A percentile compares a stretch with the other conserved stretches of the same genome.
phyloP scores from a whole-genome alignment of 345 rosid species.

The Pelargonium nanum region DNA sequence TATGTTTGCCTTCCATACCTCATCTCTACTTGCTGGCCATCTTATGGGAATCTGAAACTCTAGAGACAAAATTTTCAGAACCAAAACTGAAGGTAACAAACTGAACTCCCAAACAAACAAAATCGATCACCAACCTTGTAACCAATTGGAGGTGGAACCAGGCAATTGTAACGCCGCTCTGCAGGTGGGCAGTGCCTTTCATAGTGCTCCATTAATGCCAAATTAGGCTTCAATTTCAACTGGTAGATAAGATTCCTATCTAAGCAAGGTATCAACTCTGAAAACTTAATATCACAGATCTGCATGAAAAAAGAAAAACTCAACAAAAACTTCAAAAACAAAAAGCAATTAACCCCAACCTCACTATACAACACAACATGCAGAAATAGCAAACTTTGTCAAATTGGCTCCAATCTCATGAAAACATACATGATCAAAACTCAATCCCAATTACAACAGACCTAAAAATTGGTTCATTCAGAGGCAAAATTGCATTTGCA shows the following conservation, averaged over 20 bases:
- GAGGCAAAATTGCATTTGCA: no score
- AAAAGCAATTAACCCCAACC: no score
- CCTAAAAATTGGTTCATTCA: no score
- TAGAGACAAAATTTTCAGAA: conserved; percentile 25
- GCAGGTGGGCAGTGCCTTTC: conserved; percentile 88
- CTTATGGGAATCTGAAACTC: conserved; percentile 81
- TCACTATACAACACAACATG: no score
- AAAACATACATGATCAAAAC: background rate
- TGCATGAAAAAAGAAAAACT: conserved; percentile 10
- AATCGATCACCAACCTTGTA: conserved; percentile 56
- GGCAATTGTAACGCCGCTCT: conserved; percentile 76
- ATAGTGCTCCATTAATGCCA: conserved; percentile 88
- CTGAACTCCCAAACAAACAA: background rate
- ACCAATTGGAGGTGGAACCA: conserved; percentile 76
- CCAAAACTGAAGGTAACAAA: conserved; percentile 23
- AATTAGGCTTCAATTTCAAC: conserved; percentile 60
- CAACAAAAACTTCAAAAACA: no score
- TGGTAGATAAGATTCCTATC: conserved; percentile 80
- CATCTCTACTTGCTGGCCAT: conserved; percentile 97
- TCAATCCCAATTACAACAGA: background rate
- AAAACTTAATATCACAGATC: conserved; percentile 69
- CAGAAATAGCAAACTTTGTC: no score
- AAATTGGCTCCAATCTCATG: no score
- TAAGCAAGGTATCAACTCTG: conserved; percentile 89
- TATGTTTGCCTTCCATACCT: conserved; percentile 92